These are phyloP conservation scores for Coniferiporia weirii DNA, from an alignment of 1,284 basidiomycete species.

Conservation along the genomic window DNA sequence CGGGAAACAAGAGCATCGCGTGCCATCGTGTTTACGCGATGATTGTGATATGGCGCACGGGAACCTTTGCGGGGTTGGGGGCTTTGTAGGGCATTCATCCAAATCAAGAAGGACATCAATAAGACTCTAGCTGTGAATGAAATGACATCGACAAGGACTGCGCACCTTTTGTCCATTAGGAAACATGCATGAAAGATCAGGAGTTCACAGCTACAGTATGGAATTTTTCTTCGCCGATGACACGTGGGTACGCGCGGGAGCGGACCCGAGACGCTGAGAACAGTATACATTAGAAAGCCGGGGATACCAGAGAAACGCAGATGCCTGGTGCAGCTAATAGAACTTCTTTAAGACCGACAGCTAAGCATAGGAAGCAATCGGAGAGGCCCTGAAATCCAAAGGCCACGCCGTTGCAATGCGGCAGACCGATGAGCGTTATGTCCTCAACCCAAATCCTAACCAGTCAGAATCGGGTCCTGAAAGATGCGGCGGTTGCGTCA, in stretches of 20 bases:
- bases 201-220: not conserved
- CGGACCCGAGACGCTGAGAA: not conserved
- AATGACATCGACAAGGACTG: not conserved
- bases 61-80: not conserved
- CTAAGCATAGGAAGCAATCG: not conserved
- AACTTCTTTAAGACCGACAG: not conserved
- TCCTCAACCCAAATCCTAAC: not conserved
- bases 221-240: too few relatives aligned
- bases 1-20: not conserved
- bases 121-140: not conserved
- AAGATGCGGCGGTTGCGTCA: not conserved
- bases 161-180: not conserved
- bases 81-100: not conserved
- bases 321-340: not conserved
- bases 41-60: not conserved
- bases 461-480: not conserved
- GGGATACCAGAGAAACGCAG: not conserved
- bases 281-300: not conserved
- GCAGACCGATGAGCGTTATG: conserved; percentile 1
- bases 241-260: too few relatives aligned
- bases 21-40: conserved; percentile 5
- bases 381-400: not conserved
- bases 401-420: conserved; percentile 18
- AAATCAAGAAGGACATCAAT: not conserved
- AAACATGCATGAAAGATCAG: not conserved